Base-by-base conservation (phyloP, 495 filamentous ascomycete species). In the Immersiella caudata region DNA sequence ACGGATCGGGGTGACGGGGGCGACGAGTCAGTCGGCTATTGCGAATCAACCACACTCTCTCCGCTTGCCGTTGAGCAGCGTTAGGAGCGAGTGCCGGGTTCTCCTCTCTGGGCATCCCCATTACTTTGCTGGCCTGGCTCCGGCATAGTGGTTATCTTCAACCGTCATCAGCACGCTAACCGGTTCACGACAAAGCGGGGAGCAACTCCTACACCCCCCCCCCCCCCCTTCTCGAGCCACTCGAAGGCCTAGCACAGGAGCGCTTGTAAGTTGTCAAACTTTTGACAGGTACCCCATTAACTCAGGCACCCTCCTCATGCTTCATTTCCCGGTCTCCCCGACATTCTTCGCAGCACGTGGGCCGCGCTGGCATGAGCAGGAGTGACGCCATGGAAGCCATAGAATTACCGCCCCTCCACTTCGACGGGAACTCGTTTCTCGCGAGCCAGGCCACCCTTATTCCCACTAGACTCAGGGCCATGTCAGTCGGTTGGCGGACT, bases 401-500 rank as follows among this genome's bases (percentile, higher is more conserved):
- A 12, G 40, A 46, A 46, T 46, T 46, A 46, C 40, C 40, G 14
- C 52, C 52, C 52, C 9, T 55, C 24, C 21, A 55, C 20, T 26
- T 55, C 5, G 16, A 5, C 8, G 29, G 29, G 29, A 33, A 33
- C 29, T 26, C n/a, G 52, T 11, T 55, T n/a, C 52, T 22, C 52
- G 25, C 7, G 21, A 55, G 21, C 7, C 59, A 33, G 24, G 24
- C 59, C 11, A 18, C 59, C 29, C 16, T 14, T 16, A 35, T 36
- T 11, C 57, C 14, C 57, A 60, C 59, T n/a, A 20, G 29, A 51
- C n/a, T 52, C 61, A 46, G 61, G 46, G 18, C 46, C 61, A 63
- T 54, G 61, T 63, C 61, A 36, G 60, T 36, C 60, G 14, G 25
- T 26, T 7, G 16, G 26, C 26, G 24, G 24, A 33, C 29, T 33